Conservation (phyloP, 352 stramenopile genomes). For the Phytopythium sindhum region DNA sequence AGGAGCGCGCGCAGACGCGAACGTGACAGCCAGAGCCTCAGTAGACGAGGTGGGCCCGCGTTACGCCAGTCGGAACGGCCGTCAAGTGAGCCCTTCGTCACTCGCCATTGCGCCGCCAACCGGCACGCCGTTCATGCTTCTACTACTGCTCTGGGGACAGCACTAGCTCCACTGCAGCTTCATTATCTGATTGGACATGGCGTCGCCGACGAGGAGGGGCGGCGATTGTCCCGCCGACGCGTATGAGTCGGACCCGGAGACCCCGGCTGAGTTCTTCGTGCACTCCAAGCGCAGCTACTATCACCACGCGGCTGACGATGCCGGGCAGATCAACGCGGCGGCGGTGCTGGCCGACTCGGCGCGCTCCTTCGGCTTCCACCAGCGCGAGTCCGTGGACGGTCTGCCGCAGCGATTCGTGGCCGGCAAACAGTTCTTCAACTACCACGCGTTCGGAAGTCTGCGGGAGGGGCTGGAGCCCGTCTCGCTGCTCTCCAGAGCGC, state of each 20-base stretch:
- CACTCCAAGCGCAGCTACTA: slow-evolving; percentile 5
- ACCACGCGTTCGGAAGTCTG: slow-evolving; percentile 40
- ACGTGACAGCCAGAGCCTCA: neutral
- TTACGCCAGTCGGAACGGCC: neutral
- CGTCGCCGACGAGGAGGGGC: slow-evolving; percentile 1
- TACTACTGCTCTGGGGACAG: neutral
- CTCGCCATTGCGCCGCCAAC: neutral
- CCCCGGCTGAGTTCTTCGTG: slow-evolving; percentile 5
- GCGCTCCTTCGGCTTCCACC: slow-evolving; percentile 1
- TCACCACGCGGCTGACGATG: neutral
- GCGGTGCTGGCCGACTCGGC: neutral
- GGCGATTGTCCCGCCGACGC: slow-evolving; percentile 1
- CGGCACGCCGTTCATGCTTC: neutral
- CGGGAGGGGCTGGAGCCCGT: slow-evolving; percentile 33
- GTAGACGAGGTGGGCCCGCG: neutral
- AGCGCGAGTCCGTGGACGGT: neutral
- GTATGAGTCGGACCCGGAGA: slow-evolving; percentile 5
- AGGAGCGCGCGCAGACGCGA: neutral
- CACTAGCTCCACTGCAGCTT: neutral
- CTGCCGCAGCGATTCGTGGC: slow-evolving; percentile 22
- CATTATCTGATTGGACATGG: neutral
- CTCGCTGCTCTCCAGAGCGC: slow-evolving; percentile 26
- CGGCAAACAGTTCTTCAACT: slow-evolving; percentile 43
- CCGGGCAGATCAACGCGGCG: neutral
- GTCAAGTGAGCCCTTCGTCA: neutral